Base-by-base conservation (phyloP, 305 asterid genomes). In the Ajuga reptans region DNA sequence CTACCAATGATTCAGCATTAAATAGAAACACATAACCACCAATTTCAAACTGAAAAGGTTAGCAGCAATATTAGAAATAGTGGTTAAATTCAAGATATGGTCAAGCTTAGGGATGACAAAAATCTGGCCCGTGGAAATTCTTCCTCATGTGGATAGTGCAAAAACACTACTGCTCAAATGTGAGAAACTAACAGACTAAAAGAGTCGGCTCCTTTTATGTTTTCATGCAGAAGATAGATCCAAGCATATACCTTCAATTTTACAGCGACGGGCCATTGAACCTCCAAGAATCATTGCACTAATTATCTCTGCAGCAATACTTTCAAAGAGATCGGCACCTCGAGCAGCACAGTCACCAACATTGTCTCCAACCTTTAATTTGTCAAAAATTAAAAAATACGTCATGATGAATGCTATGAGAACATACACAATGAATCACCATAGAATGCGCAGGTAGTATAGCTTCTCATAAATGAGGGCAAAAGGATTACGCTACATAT, bases 261-360 rank as follows among this genome's bases (percentile, higher is more conserved):
- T 94, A 85, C 99, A 94, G 72, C 93, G 94, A 33, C 79, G 76
- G 39, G 96, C 99, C 99, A 94, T 91, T 73, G 96, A 74, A 77
- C 99, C 99, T 75, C 99, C 99, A 73, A 94, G 96, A 81, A 94
- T 94, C 99, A 94, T 94, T 63, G 99, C 99, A 80, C 99, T 94
- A 71, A 94, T 94, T 75, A 94, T 94, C 86, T 94, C 99, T 12
- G 99, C 99, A 50, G 99, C 95, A 78, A 94, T 94, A 84, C 99
- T 94, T 87, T 94, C 99, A 36, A 94, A 94, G 65, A 94, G 89
- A 84, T 94, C 99, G 4, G 99, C 99, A 79, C 99, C 99, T 64
- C 99, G 89, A 68, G 99, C 99, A 73, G 99, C 98, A 85, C 99
- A 94, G 69, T 94, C 99, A 66, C 99, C 99, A 71, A 94, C 99